Evolutionary conservation across 345 rosid genomes (phyloP), one percentile per base, ranked within the genome.

Genomic region (Alliaria petiolata): DNA sequence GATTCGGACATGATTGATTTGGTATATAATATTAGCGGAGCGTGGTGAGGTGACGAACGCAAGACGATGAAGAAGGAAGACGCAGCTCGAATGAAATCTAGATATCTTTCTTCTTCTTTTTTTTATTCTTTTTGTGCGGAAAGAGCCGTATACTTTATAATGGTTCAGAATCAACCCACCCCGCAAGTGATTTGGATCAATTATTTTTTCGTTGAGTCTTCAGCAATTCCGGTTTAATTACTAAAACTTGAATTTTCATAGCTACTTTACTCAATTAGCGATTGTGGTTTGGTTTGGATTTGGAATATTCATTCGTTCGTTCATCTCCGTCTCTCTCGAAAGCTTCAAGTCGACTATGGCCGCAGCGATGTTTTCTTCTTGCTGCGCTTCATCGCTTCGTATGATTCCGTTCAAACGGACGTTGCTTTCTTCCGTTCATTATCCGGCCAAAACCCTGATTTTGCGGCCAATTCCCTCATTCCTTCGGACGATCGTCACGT

Each of bases 401-500:
- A 22, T 70, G 3, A 4, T 55, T 13, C 62, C 76, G 0, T 47
- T 69, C 25, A 63, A 63, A 33, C 51, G 54, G 2, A 47, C 40
- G 1, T 8, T 47, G 0, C 7, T 56, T n/a, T 69, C 71, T 16
- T 69, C 66, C 5, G 38, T 66, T 12, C 46, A 31, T 15, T 31
- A 0, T 14, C 79, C 84, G n/a, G 20, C 81, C 63, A 85, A 70
- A 78, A 10, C 79, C 65, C 74, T 88, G 13, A 52, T 42, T 36
- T 51, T 35, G 20, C 69, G 58, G 30, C 44, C 67, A 4, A 38
- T 67, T 51, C 62, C 70, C 1, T 71, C 81, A 0, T 67, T 76
- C 51, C 44, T 34, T 28, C 84, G 79, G 62, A 72, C 83, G 49
- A 73, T 82, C 71, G 71, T 82, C 61, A 78, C 80, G 3, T 78